Percentiles rank a stretch among this genome's conserved stretches.
Evolutionary conservation across 1,284 basidiomycete species (phyloP).

Genomic region (Ustilago bromivora): DNA sequence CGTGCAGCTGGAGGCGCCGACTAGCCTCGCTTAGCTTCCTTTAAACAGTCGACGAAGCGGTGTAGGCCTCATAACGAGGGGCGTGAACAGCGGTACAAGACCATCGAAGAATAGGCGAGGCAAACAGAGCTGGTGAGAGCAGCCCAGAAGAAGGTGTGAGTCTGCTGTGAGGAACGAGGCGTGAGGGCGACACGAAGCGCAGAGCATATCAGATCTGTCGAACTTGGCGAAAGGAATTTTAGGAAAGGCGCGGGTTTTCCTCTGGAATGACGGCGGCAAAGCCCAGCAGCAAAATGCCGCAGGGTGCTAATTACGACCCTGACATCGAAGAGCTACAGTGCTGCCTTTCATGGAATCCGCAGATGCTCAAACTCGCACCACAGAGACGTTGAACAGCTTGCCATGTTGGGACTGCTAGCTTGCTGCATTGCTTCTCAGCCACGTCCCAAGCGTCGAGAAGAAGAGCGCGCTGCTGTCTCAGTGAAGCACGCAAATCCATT

Average conservation of each 20-base stretch:
- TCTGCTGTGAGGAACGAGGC: neutral
- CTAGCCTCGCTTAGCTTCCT: conserved; percentile 7
- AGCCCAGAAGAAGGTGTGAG: neutral
- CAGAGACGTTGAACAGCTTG: neutral
- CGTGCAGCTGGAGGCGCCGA: conserved; percentile 16
- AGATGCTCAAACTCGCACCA: neutral
- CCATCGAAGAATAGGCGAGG: neutral
- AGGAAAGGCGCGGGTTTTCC: neutral
- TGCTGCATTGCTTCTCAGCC: conserved; percentile 9
- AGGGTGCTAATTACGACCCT: neutral
- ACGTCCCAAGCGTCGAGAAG: neutral
- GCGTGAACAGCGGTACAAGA: neutral
- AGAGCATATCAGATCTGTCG: conserved; percentile 46
- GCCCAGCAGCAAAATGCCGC: neutral
- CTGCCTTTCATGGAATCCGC: neutral
- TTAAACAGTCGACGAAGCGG: neutral
- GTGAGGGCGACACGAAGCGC: conserved; percentile 19
- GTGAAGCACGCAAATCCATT: conserved; percentile 17
- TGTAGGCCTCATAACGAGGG: neutral
- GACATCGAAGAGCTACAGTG: neutral
- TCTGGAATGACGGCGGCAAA: conserved; percentile 25
- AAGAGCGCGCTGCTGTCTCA: conserved; percentile 17
- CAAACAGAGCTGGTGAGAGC: conserved; percentile 9
- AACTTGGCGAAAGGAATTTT: conserved; percentile 29
- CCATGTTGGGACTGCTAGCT: conserved; percentile 3